These are phyloP conservation scores for Blastocystis hominis DNA, from an alignment of 352 stramenopile species.

Conservation along the genomic window DNA sequence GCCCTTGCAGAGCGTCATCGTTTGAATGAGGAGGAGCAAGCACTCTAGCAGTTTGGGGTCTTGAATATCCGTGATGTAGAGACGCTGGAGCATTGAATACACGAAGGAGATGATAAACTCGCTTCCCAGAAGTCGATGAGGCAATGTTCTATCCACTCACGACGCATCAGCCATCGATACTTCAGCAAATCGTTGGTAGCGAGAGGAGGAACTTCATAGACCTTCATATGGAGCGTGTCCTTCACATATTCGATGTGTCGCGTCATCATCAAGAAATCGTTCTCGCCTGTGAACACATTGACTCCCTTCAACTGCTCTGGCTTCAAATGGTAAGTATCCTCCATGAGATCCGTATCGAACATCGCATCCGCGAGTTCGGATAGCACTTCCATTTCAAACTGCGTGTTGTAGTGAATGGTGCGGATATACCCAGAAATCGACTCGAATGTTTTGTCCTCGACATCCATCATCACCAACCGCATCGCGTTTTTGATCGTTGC, in stretches of 20 bases:
- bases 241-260: slow-evolving; percentile 39
- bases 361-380: not conserved
- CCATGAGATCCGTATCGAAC: slow-evolving; percentile 39
- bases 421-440: not conserved
- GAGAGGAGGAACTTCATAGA: not conserved
- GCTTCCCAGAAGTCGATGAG: slow-evolving; percentile 1
- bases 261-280: not conserved
- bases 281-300: slow-evolving; percentile 6
- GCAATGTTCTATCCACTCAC: not conserved
- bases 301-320: not conserved
- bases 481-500: not conserved
- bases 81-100: slow-evolving; percentile 32
- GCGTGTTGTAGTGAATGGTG: not conserved
- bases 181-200: not conserved
- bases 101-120: not conserved
- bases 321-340: slow-evolving; percentile 17
- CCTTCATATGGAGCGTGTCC: not conserved
- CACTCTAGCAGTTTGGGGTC: slow-evolving; percentile 33
- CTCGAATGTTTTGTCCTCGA: not conserved
- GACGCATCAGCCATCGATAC: not conserved
- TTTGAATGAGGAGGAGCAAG: slow-evolving; percentile 2
- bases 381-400: not conserved
- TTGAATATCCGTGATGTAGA: not conserved
- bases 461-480: not conserved
- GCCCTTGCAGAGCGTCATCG: not conserved